Conservation (phyloP, 352 stramenopile genomes). For the Phytophthora niederhauseri region DNA sequence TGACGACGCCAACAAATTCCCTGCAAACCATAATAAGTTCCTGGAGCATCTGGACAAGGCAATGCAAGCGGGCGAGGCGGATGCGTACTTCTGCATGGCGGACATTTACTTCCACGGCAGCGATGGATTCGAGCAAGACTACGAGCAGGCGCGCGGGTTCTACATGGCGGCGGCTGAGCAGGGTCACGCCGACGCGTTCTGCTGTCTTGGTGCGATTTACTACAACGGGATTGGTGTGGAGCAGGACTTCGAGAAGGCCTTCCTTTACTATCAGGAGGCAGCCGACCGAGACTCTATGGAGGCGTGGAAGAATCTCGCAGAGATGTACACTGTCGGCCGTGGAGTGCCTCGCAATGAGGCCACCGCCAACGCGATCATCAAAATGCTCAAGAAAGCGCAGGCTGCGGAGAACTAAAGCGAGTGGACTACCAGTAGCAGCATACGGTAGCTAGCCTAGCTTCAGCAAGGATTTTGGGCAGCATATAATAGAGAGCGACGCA, state of each 20-base stretch:
- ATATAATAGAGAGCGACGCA: conserved; percentile 15
- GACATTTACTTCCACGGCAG: conserved; percentile 88
- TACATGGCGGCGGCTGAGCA: conserved; percentile 74
- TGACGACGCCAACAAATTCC: conserved; percentile 54
- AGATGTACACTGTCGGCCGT: conserved; percentile 83
- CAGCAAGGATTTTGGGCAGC: not conserved
- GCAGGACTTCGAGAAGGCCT: conserved; percentile 78
- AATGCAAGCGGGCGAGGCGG: conserved; percentile 62
- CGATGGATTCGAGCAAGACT: conserved; percentile 72
- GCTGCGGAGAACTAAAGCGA: conserved; percentile 30
- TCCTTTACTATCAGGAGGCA: conserved; percentile 89
- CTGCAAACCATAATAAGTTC: conserved; percentile 60
- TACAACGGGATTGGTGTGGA: conserved; percentile 78
- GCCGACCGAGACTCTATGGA: conserved; percentile 85
- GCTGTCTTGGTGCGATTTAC: conserved; percentile 80
- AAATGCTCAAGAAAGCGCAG: conserved; percentile 82
- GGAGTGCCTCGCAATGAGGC: conserved; percentile 82
- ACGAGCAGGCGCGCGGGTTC: conserved; percentile 71
- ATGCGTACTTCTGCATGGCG: conserved; percentile 86
- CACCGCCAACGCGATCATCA: conserved; percentile 83
- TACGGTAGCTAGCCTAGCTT: not conserved
- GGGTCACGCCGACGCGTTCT: conserved; percentile 74
- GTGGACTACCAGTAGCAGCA: conserved; percentile 7
- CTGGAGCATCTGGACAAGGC: conserved; percentile 68
- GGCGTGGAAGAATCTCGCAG: conserved; percentile 89